phyloP scores from a whole-genome alignment of 2,329 filamentous ascomycete genomes.

The Calcarisporium arbuscula region DNA sequence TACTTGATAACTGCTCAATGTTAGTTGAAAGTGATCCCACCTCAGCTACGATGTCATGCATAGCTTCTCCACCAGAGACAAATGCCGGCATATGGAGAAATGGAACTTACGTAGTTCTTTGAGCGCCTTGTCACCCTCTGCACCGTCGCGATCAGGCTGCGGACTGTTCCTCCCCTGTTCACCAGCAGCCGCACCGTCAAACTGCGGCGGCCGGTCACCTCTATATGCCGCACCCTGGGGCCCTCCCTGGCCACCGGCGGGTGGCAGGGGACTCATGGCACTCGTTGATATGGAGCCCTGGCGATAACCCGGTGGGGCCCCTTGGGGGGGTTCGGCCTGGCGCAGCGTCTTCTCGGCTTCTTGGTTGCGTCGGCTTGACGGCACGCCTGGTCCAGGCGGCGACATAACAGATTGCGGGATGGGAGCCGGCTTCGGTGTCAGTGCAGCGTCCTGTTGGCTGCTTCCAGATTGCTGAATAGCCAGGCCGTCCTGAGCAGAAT shows the following conservation, averaged over 20 bases:
- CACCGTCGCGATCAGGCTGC: slow-evolving; percentile 41
- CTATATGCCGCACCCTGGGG: slow-evolving; percentile 32
- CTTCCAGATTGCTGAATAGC: too few relatives aligned
- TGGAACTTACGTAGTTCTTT: slow-evolving; percentile 48
- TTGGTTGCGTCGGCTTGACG: slow-evolving; percentile 39
- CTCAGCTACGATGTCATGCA: too few relatives aligned
- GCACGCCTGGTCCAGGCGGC: slow-evolving; percentile 37
- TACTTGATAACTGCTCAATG: slow-evolving; percentile 74
- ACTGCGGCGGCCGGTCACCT: slow-evolving; percentile 32
- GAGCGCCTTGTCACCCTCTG: slow-evolving; percentile 47
- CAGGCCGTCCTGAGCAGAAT: slow-evolving; percentile 38
- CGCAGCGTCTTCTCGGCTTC: slow-evolving; percentile 43
- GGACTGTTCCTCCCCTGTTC: slow-evolving; percentile 51
- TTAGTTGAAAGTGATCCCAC: slow-evolving; percentile 5
- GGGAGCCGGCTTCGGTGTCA: slow-evolving; percentile 21
- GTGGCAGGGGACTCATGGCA: slow-evolving; percentile 36
- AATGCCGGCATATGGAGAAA: too few relatives aligned
- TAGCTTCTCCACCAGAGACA: too few relatives aligned
- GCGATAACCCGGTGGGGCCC: slow-evolving; percentile 46
- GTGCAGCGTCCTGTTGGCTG: slow-evolving; percentile 19
- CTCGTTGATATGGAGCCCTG: slow-evolving; percentile 40
- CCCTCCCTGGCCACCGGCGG: slow-evolving; percentile 26
- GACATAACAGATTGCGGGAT: slow-evolving; percentile 37
- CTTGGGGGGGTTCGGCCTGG: slow-evolving; percentile 35
- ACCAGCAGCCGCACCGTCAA: slow-evolving; percentile 33